Conservation (phyloP, 2,329 filamentous ascomycete genomes). For the Endoconidiophora polonica region DNA sequence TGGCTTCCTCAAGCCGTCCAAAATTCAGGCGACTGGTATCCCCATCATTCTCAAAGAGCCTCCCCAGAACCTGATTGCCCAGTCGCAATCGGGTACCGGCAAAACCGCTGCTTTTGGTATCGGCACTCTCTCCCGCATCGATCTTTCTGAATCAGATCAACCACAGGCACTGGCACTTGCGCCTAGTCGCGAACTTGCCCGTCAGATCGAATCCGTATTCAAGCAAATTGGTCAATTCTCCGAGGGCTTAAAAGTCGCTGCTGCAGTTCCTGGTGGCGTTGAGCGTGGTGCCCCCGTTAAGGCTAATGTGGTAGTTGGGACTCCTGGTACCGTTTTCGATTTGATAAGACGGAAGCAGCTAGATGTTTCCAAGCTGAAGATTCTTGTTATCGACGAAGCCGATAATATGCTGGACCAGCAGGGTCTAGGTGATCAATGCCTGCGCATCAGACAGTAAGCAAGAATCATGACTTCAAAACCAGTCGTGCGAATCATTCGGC, state of each 20-base stretch:
- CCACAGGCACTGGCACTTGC: slow-evolving; percentile 83
- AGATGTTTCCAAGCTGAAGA: slow-evolving; percentile 52
- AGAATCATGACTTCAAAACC: slow-evolving; percentile 4
- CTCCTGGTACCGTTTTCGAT: slow-evolving; percentile 84
- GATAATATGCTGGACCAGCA: slow-evolving; percentile 98
- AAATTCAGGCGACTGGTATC: slow-evolving; percentile 90
- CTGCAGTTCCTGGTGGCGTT: slow-evolving; percentile 66
- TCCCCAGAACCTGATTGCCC: slow-evolving; percentile 87
- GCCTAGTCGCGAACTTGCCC: slow-evolving; percentile 83
- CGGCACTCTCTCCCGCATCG: slow-evolving; percentile 74
- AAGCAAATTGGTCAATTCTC: slow-evolving; percentile 72
- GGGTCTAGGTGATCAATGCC: slow-evolving; percentile 86
- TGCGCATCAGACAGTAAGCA: slow-evolving; percentile 69
- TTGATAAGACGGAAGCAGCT: slow-evolving; percentile 63
- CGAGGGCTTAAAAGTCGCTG: slow-evolving; percentile 54
- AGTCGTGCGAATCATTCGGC: slow-evolving; percentile 10
- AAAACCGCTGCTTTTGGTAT: slow-evolving; percentile 96
- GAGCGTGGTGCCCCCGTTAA: slow-evolving; percentile 52
- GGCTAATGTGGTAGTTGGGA: slow-evolving; percentile 75
- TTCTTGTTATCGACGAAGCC: slow-evolving; percentile 87
- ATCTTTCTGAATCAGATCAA: slow-evolving; percentile 47
- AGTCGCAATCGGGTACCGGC: slow-evolving; percentile 97
- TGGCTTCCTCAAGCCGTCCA: slow-evolving; percentile 88
- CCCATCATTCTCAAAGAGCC: slow-evolving; percentile 76
- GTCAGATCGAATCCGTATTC: slow-evolving; percentile 82